Percentiles rank a stretch among this genome's conserved stretches.
Conservation (phyloP, 78 protist species). For the Neovahlkampfia damariscottae region DNA sequence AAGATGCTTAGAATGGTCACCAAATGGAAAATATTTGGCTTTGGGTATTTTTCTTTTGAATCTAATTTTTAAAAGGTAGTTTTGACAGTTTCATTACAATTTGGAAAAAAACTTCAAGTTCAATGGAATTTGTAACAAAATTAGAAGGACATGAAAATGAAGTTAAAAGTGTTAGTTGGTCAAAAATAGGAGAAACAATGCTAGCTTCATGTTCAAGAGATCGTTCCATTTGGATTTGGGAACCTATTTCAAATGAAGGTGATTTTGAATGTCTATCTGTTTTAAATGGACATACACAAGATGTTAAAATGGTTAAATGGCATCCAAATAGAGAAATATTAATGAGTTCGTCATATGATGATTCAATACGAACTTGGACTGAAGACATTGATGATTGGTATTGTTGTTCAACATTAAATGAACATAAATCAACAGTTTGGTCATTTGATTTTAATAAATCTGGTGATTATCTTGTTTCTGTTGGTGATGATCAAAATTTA, state of each 20-base stretch:
- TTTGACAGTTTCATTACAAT: background rate
- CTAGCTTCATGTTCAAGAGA: slow-evolving; percentile 93
- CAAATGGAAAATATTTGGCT: background rate
- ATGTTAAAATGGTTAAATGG: slow-evolving; percentile 76
- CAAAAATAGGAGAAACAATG: slow-evolving; percentile 39
- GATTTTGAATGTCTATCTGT: slow-evolving; percentile 77
- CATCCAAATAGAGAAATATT: slow-evolving; percentile 57
- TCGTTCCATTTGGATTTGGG: slow-evolving; percentile 91
- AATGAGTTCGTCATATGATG: slow-evolving; percentile 72
- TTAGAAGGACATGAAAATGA: slow-evolving; percentile 90
- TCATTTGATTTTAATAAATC: slow-evolving; percentile 38
- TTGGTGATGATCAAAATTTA: slow-evolving; percentile 10
- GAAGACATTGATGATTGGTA: slow-evolving; percentile 82
- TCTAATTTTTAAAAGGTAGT: too few relatives aligned
- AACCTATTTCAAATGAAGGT: slow-evolving; percentile 45
- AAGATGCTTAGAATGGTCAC: background rate
- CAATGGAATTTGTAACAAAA: slow-evolving; percentile 44
- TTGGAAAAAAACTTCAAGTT: background rate
- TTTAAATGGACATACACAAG: slow-evolving; percentile 76
- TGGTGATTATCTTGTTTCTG: background rate
- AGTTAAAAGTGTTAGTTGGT: slow-evolving; percentile 79
- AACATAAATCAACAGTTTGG: slow-evolving; percentile 89
- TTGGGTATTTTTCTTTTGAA: too few relatives aligned
- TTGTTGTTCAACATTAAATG: slow-evolving; percentile 50
- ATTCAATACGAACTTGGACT: slow-evolving; percentile 57